Percentiles rank a stretch among this genome's conserved stretches.
These are phyloP conservation scores for Penicillium polonicum DNA, from an alignment of 2,329 filamentous ascomycete species.

Conservation along the genomic window DNA sequence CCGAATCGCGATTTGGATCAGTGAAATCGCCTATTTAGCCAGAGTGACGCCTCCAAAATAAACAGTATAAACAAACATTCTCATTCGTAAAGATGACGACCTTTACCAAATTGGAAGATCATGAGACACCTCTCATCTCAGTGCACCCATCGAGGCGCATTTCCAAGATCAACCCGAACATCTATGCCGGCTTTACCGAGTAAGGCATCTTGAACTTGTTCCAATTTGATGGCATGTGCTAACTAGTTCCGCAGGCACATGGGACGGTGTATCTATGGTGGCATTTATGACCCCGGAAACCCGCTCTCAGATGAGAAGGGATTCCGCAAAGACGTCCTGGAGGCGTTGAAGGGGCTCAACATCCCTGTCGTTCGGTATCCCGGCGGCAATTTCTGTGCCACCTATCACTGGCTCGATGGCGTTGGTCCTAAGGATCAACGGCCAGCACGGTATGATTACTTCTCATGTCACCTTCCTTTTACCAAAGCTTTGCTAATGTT, in stretches of 20 bases:
- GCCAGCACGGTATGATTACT: constrained; percentile 50
- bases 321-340: constrained; percentile 76
- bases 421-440: constrained; percentile 70
- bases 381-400: constrained; percentile 80
- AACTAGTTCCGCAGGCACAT: constrained; percentile 62
- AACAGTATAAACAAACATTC: not conserved
- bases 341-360: constrained; percentile 69
- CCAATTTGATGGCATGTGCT: constrained; percentile 7
- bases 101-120: constrained; percentile 65
- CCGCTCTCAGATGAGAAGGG: constrained; percentile 70
- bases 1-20: not conserved
- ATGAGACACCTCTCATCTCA: constrained; percentile 62
- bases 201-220: constrained; percentile 42
- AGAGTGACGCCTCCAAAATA: not conserved
- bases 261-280: constrained; percentile 84
- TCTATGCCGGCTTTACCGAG: constrained; percentile 84
- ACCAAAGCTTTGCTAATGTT: not conserved
- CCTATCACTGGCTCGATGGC: constrained; percentile 82
- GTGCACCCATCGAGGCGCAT: constrained; percentile 65
- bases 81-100: constrained; percentile 60
- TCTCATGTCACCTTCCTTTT: not conserved
- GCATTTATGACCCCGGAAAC: constrained; percentile 77
- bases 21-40: not conserved
- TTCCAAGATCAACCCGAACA: constrained; percentile 74
- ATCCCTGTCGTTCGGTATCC: constrained; percentile 78